Evolutionary conservation across 306 rosid genomes (phyloP), one percentile per base, ranked within the genome.

Genomic region (Astragalus membranaceus): DNA sequence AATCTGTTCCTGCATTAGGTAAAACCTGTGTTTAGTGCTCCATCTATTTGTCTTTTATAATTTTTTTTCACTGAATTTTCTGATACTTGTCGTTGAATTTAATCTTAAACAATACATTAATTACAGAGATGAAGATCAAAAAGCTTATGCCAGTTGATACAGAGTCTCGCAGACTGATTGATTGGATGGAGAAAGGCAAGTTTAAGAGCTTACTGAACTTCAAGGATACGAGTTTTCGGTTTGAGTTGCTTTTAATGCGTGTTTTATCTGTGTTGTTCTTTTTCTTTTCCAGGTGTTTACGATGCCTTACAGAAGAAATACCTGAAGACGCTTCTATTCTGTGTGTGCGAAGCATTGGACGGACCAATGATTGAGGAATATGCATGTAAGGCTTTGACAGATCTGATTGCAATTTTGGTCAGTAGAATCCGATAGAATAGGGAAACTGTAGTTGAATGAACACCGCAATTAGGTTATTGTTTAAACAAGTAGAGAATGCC

Each of bases 321-420:
- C 81, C 81, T 90, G 70, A 90, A 90, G 80, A 85, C 94, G 17
- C 98, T 94, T 74, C 74, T 94, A 70, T 88, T 90, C 75, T 88
- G 92, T 30, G 94, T 90, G 69, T 94, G 96, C 36, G 92, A 90
- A 74, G 71, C 89, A 13, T 68, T 85, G 11, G 98, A 94, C 62
- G 98, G 98, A 64, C 94, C 98, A 1, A 90, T 90, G 96, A 84
- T 94, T 76, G 97, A 94, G 92, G 98, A 94, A 85, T 90, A 94
- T 75, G 82, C 97, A 54, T 94, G 97, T 90, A 84, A 85, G 92
- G 17, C 43, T 82, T 65, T 62, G 67, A 44, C 42, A 29, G 63
- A 39, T 43, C 42, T 58, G 23, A 10, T 76, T 41, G 37, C 7
- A 3, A 58, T 16, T 65, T 62, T 33, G 64, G 3, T 76, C 26